These are phyloP conservation scores for Pythium scleroteichum DNA, from an alignment of 352 stramenopile species.

Conservation along the genomic window DNA sequence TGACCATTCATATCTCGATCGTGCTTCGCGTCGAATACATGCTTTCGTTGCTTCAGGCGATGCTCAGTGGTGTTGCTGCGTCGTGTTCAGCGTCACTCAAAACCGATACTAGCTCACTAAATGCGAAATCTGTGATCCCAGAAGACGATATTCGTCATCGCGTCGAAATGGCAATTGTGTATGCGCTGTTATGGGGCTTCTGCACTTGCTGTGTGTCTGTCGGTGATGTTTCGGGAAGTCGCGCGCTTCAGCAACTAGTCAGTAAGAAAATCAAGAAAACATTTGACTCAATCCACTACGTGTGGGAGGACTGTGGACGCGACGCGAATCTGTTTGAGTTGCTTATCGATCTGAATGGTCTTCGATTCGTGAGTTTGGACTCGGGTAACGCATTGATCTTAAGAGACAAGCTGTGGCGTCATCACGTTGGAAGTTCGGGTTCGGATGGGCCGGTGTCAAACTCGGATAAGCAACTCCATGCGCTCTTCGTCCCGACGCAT, in stretches of 20 bases:
- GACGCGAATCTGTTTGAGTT: constrained; percentile 34
- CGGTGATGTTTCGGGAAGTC: constrained; percentile 1
- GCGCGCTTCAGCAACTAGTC: constrained; percentile 26
- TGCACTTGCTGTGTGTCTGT: constrained; percentile 13
- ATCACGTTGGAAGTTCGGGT: constrained; percentile 8
- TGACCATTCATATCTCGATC: constrained; percentile 26
- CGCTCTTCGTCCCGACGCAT: constrained; percentile 34
- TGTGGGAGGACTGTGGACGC: constrained; percentile 30
- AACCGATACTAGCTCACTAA: not conserved
- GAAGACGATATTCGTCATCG: constrained; percentile 29
- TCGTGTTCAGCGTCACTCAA: constrained; percentile 20
- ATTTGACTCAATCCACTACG: constrained; percentile 26
- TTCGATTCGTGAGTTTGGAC: constrained; percentile 28
- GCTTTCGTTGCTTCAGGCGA: constrained; percentile 43
- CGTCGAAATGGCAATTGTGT: constrained; percentile 54
- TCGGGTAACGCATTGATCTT: constrained; percentile 21
- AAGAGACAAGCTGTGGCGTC: constrained; percentile 25
- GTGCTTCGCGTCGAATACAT: constrained; percentile 52
- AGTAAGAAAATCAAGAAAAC: constrained; percentile 30
- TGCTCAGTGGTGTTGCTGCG: constrained; percentile 28
- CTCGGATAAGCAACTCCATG: constrained; percentile 15
- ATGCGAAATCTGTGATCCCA: constrained; percentile 1
- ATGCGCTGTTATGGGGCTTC: constrained; percentile 54
- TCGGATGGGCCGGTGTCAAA: too few species aligned
- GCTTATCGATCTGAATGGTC: constrained; percentile 26